Conservation (phyloP, 2,329 filamentous ascomycete genomes). For the Trichoderma brevicompactum region DNA sequence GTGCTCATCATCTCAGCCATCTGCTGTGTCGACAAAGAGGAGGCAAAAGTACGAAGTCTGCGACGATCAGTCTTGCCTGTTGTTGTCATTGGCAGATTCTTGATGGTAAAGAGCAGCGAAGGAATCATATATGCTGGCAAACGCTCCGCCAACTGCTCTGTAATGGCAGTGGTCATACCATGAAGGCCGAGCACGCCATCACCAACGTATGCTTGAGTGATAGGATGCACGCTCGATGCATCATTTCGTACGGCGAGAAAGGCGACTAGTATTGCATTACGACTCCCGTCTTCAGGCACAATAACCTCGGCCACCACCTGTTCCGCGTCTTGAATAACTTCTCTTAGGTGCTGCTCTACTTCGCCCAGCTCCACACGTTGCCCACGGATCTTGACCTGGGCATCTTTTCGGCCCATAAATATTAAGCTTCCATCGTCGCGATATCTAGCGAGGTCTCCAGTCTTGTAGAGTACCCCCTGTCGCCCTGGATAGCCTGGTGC, state of each 20-base stretch:
- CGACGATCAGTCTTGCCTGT: conserved; percentile 32
- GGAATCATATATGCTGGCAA: conserved; percentile 35
- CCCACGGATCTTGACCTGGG: conserved; percentile 57
- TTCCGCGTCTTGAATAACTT: neutral
- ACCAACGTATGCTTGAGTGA: too few relatives aligned
- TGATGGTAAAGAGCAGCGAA: conserved; percentile 28
- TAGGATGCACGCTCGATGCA: neutral
- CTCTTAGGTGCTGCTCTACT: neutral
- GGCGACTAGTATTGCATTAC: neutral
- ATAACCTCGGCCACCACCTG: neutral
- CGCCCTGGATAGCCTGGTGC: conserved; percentile 36
- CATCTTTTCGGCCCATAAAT: conserved; percentile 50
- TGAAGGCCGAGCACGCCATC: too few relatives aligned
- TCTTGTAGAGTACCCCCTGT: conserved; percentile 40
- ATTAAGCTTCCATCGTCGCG: conserved; percentile 38
- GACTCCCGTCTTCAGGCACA: neutral
- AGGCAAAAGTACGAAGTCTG: conserved; percentile 24
- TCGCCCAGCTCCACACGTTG: conserved; percentile 37
- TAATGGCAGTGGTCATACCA: neutral
- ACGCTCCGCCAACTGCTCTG: conserved; percentile 4
- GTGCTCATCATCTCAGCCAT: neutral
- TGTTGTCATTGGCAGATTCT: conserved; percentile 28
- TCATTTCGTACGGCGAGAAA: neutral
- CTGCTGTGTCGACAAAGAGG: conserved; percentile 1
- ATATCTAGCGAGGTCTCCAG: conserved; percentile 42